Evolutionary conservation across 129 eudicot species (phyloP), one percentile per base, ranked within the genome.

Genomic region (Sambucus nigra): DNA sequence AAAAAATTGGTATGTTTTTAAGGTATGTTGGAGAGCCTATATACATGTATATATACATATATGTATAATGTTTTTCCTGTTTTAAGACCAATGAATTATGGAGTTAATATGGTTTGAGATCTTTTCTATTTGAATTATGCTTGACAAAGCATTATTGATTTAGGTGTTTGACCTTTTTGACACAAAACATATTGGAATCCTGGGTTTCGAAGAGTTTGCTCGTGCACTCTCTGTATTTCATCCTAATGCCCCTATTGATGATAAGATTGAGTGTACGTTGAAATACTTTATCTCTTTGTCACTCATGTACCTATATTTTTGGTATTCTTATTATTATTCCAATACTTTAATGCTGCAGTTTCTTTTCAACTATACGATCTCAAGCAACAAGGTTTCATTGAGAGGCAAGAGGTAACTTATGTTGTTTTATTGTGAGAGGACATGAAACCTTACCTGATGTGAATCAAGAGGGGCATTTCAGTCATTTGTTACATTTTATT

Each of bases 91-190:
- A 47, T 18, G 23, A 4, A 29, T 8, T 14, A 2, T 0, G 8
- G 24, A 40, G 0, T 40, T 40, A 40, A 45, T 3, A 18, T 45
- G 23, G 4, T 45, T 19, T 14, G 21, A 45, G 2, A 16, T 45
- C 18, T 7, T 16, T 16, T 45, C 22, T 6, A 18, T 16, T 17
- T 21, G 7, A 27, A 51, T 14, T 14, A 18, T 47, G 49, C 27
- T 16, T 29, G 26, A 28, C 35, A 5, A 17, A 42, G 25, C 64
- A 42, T 42, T 14, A 42, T 42, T 47, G 23, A 1, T 8, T 24
- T 64, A 87, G 96, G 96, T 87, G 31, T 87, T 87, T 55, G 96
- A 87, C 73, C 80, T 87, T 77, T 87, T 87, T 52, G 96, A 87
- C 75, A 83, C 96, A 50, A 87, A 80, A 68, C 96, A 87, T 61